Evolutionary conservation across 2,329 filamentous ascomycete genomes (phyloP), one percentile per base, ranked within the genome.

Genomic region (Fusarium metavorans): DNA sequence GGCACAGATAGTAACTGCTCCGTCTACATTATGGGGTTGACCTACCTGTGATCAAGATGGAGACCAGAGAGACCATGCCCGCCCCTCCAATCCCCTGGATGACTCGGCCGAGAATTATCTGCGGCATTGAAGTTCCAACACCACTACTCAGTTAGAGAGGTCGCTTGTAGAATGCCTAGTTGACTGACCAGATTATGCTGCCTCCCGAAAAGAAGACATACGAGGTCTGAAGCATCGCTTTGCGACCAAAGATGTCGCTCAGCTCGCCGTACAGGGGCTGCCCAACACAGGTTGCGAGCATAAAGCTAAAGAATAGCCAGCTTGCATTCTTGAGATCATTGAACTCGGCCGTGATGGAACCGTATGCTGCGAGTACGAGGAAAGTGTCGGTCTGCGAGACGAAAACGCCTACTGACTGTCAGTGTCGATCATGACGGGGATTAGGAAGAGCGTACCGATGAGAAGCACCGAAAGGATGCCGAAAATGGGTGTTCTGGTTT

Each of bases 311-410:
- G 18, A 64, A 27, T 0, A 72, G 34, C 67, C 67, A 72, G 16
- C 45, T 54, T 14, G 64, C 64, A n/a, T 65, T 64, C 7, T 62
- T 43, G 16, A 72, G 50, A 11, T 37, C 57, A 13, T 64, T 32
- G 54, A 72, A 72, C 32, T 72, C 70, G 50, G 64, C 59, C 5
- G 56, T 48, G 1, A 67, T 67, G 5, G 23, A 34, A 10, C 52
- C 45, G 63, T 70, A 66, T 18, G 70, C 62, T 11, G 70, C 70
- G 6, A 72, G 58, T 1, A 70, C 67, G n/a, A 72, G 39, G 20
- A 63, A 69, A 1, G 64, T 68, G 14, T 73, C 64, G 30, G 67
- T 56, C 20, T 71, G 64, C 13, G 67, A 56, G 8, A 67, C 58
- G 34, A 70, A 68, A 18, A 66, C 70, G n/a, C 67, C 70, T 72